phyloP scores from a whole-genome alignment of 2,329 filamentous ascomycete genomes.

The Microdochium nivale region DNA sequence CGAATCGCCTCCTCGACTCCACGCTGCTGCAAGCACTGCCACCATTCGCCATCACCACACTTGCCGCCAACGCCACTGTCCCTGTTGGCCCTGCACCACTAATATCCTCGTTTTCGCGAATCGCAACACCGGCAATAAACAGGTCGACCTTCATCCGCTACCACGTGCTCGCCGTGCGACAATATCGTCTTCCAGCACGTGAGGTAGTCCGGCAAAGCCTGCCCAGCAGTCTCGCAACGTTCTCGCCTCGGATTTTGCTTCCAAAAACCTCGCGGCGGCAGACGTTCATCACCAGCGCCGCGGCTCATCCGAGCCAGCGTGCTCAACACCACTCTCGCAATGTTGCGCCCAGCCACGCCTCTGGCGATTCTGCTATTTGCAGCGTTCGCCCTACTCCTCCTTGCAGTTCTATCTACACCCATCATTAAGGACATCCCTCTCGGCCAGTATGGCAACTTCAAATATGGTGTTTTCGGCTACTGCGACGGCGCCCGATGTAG shows the following conservation, averaged over 20 bases:
- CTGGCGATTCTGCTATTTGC: slow-evolving; percentile 75
- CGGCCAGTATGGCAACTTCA: slow-evolving; percentile 64
- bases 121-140: background rate
- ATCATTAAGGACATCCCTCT: slow-evolving; percentile 80
- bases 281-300: slow-evolving; percentile 11
- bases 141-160: too few species aligned
- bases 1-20: background rate
- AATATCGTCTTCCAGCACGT: too few species aligned
- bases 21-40: background rate
- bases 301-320: slow-evolving; percentile 20
- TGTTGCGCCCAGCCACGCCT: slow-evolving; percentile 89
- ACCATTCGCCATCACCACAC: background rate
- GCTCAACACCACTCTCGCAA: slow-evolving; percentile 35
- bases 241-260: too few species aligned
- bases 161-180: too few species aligned
- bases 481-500: slow-evolving; percentile 63
- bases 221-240: too few species aligned
- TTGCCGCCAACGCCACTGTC: background rate
- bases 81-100: background rate
- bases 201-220: too few species aligned
- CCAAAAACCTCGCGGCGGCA: too few species aligned
- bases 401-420: slow-evolving; percentile 86
- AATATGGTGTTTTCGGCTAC: slow-evolving; percentile 89
- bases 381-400: slow-evolving; percentile 76
- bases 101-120: background rate